Conservation (phyloP, 129 eudicot species). For the Artemisia argyi region DNA sequence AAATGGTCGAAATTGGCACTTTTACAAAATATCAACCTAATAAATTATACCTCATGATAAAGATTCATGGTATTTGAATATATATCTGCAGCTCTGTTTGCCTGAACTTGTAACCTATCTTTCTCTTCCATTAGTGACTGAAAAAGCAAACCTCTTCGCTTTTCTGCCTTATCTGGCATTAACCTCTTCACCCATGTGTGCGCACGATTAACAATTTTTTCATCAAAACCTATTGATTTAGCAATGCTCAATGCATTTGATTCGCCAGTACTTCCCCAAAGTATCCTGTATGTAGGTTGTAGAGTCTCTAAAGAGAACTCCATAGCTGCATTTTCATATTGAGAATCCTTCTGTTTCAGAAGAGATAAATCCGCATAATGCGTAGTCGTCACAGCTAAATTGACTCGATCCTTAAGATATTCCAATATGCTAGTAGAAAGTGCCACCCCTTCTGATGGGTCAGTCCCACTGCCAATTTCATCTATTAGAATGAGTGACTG, state of each 20-base stretch:
- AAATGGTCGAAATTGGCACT: background rate
- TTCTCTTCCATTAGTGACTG: constrained; percentile 79
- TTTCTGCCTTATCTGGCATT: constrained; percentile 79
- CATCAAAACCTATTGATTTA: constrained; percentile 74
- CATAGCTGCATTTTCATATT: constrained; percentile 95
- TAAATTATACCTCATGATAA: constrained; percentile 71
- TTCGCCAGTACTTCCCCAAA: constrained; percentile 94
- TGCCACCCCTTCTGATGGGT: constrained; percentile 97
- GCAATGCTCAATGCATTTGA: constrained; percentile 95
- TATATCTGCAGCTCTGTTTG: constrained; percentile 61
- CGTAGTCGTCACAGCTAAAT: constrained; percentile 86
- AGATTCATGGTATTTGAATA: constrained; percentile 60
- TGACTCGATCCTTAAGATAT: constrained; percentile 70
- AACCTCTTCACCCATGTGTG: constrained; percentile 68
- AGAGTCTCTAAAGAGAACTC: constrained; percentile 82
- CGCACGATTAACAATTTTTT: constrained; percentile 64
- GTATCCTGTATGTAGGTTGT: constrained; percentile 84
- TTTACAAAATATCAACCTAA: constrained; percentile 12
- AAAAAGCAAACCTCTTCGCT: constrained; percentile 65
- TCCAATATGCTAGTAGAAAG: constrained; percentile 92
- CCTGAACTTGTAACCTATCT: constrained; percentile 58
- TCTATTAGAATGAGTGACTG: constrained; percentile 87
- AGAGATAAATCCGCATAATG: constrained; percentile 92
- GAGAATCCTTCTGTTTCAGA: constrained; percentile 60
- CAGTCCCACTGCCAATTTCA: constrained; percentile 98